Evolutionary conservation across 2,329 filamentous ascomycete genomes (phyloP), one percentile per base, ranked within the genome.

Genomic region (Phialemoniopsis sp.): DNA sequence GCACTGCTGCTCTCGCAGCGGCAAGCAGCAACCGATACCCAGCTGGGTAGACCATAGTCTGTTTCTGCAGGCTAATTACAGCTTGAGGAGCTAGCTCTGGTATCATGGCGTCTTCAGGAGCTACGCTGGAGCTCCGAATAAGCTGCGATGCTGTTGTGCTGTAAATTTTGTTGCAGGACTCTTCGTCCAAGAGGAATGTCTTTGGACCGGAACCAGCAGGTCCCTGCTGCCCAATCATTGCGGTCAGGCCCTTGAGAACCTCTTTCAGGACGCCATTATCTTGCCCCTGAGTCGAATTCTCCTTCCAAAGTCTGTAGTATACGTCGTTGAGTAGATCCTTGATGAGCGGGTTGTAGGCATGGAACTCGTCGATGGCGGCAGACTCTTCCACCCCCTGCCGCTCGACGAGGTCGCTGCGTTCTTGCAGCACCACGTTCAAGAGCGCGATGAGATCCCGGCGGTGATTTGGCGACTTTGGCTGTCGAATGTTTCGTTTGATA

Each of bases 381-480:
- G 14, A 45, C n/a, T 14, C 34, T 37, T 14, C 47, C 36, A 32
- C 38, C 39, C 28, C 48, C 64, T 55, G 2, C 54, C 48, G 6
- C 48, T 59, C 55, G 10, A 64, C 53, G 3, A 74, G 54, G 4
- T 66, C 48, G 21, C 66, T 51, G 4, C 72, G 60, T 3, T 68
- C 66, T 44, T 70, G 69, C 16, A 80, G 55, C 8, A 78, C 54
- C 2, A 73, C 69, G 37, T 73, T 71, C 5, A 79, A 48, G 2
- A 80, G 58, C 14, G 67, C 65, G 3, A 79, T 49, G 2, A 80
- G 61, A 42, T 77, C 71, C n/a, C 67, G 64, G 21, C 66, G 69
- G 43, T 80, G 75, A 3, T 63, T 58, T 5, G 64, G 53, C 2
- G 72, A 72, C 47, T 73, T 73, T 2, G 70, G 64, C 42, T 75